Evolutionary conservation across 768 basidiomycete genomes (phyloP), one percentile per base, ranked within the genome.

Genomic region (Suillus clintonianus): DNA sequence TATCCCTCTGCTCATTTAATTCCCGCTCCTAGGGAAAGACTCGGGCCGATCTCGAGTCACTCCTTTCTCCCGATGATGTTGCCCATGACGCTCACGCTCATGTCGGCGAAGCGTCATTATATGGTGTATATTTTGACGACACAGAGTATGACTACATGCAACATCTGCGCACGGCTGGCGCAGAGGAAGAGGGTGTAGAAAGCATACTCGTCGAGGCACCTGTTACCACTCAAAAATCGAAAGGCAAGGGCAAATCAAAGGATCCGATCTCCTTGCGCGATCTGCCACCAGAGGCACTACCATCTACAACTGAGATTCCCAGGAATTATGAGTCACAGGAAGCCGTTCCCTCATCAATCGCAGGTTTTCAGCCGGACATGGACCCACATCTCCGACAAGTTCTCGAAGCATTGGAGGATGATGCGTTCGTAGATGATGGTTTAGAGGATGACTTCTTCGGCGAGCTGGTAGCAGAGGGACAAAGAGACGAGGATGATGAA

Each of bases 111-210:
- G 97, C 97, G 0, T 81, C 91, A 7, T 73, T 87, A 10, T 96
- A 98, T 75, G 97, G 95, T 4, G 79, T 99, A 72, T 94, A 94
- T 78, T 99, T 87, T 78, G 95, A 99, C 78, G 96, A 99, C 72
- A 90, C 93, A 7, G 86, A 95, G 64, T 99, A 99, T 80, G 93
- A 99, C 77, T 99, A 99, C 80, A 95, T 98, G 92, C 91, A 96
- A 75, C 97, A 99, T 78, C 85, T 99, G 50, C 89, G 94, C 14
- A 69, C 85, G 2, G 86, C 93, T 57, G 94, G 93, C 4, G 70
- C 85, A 14, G 85, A 89, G 62, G 92, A 93, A 72, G 92, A 89
- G 50, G 91, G 92, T 13, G 87, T 91, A 9, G 94, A 95, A 43
- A 90, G 88, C 63, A 78, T 93, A 59, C 82, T 96, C 63, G 80